Base-by-base conservation (phyloP, 257 asterid species). In the Thymus quinquecostatus region DNA sequence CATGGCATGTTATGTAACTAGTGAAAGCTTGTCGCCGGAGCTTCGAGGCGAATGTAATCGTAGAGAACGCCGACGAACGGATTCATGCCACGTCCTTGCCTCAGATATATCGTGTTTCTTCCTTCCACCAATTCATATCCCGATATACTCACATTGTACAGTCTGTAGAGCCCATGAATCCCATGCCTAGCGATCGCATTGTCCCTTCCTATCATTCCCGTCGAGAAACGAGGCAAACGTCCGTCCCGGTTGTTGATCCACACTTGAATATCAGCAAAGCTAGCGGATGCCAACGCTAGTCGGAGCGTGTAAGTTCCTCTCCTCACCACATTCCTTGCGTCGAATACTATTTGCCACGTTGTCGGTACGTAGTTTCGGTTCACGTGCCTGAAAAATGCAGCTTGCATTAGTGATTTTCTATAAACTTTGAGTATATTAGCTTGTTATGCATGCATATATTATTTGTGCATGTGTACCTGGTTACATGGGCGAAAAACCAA, bases 211-310 rank as follows among this genome's bases (percentile, higher is more conserved):
- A 61, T 61, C 32, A 28, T 47, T 10, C 80, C 71, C 1, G 89
- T 84, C 4, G 86, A 75, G 27, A 89, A 84, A 49, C 56, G 81
- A 43, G 87, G 83, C 4, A 5, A 33, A 5, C 36, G 41, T 1
- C 10, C 30, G 9, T 49, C 10, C 10, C 66, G 78, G 29, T 78
- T 43, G 62, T 92, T 92, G 10, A 88, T 60, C 74, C 87, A 1
- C 80, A 90, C 97, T 64, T 82, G 84, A 33, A 92, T 48, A 14
- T 82, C 77, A 5, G 89, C 92, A 1, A 47, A 68, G 57, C 62
- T 70, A 11, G 98, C 84, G 13, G 98, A 83, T n/a, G 98, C 97
- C 60, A 92, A 57, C 36, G 97, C 97, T 45, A 92, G 30, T 73
- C 86, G 77, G 5, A 92, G 78, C 8, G 86, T 85, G 30, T 87